Conservation (phyloP, 1,284 basidiomycete species). For the Malassezia nana region DNA sequence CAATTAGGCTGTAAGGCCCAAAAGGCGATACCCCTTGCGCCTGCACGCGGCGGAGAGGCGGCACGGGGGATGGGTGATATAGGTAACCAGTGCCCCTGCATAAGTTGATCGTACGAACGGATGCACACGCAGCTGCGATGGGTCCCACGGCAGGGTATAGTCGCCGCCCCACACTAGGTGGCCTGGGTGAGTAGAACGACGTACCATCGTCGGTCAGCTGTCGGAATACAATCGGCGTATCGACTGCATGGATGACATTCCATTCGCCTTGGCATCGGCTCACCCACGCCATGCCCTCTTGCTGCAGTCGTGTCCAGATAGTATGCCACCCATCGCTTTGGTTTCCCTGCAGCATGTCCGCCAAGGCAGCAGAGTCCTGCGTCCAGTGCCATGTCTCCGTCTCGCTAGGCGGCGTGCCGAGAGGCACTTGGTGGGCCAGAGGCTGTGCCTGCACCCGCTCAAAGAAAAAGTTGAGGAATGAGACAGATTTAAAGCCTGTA, state of each 20-base stretch:
- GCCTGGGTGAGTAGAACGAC: not conserved
- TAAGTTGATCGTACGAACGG: slow-evolving; percentile 5
- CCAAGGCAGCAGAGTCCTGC: slow-evolving; percentile 8
- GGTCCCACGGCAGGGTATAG: slow-evolving; percentile 2
- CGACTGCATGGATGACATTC: slow-evolving; percentile 40
- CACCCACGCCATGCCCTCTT: slow-evolving; percentile 36
- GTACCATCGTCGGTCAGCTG: slow-evolving; percentile 20
- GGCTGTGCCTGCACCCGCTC: slow-evolving; percentile 6
- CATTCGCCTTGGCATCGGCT: slow-evolving; percentile 43
- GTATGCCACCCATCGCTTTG: slow-evolving; percentile 8
- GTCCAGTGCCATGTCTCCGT: slow-evolving; percentile 14
- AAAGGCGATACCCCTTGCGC: slow-evolving; percentile 4
- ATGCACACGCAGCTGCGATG: slow-evolving; percentile 15
- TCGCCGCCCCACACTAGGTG: slow-evolving; percentile 13
- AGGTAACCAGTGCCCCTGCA: slow-evolving; percentile 13
- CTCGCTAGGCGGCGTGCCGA: not conserved
- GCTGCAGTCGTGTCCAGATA: slow-evolving; percentile 15
- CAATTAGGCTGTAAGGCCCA: slow-evolving; percentile 14
- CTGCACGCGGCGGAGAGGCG: not conserved
- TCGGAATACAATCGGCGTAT: slow-evolving; percentile 45
- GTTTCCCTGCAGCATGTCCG: slow-evolving; percentile 20
- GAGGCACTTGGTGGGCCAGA: not conserved
- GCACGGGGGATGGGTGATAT: slow-evolving; percentile 14
- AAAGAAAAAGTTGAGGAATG: slow-evolving; percentile 18
- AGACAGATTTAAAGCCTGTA: slow-evolving; percentile 20